Percentiles rank a stretch among this genome's conserved stretches.
These are phyloP conservation scores for Coniochaeta sp. DNA, from an alignment of 2,329 filamentous ascomycete species.

Conservation along the genomic window DNA sequence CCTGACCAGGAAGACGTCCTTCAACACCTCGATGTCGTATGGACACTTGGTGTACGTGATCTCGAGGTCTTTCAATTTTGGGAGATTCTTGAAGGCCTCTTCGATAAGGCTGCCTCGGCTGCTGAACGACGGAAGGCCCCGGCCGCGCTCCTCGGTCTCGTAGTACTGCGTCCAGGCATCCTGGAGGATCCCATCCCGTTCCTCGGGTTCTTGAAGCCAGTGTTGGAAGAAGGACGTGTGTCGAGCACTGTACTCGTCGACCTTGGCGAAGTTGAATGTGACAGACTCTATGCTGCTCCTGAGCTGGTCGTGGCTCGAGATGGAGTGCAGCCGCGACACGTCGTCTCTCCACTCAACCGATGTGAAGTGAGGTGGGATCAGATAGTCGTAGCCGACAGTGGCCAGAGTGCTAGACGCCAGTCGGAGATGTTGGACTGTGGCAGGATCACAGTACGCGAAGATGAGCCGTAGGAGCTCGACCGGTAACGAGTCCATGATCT, in stretches of 20 bases:
- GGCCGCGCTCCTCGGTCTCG: slow-evolving; percentile 25
- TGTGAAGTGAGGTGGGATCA: slow-evolving; percentile 32
- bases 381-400: slow-evolving; percentile 33
- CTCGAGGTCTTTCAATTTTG: slow-evolving; percentile 30
- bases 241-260: slow-evolving; percentile 32
- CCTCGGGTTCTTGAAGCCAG: slow-evolving; percentile 28
- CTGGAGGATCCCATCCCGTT: slow-evolving; percentile 24
- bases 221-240: slow-evolving; percentile 26
- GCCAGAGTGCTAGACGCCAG: slow-evolving; percentile 29
- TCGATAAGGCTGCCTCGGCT: slow-evolving; percentile 25
- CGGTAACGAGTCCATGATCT: slow-evolving; percentile 19
- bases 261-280: slow-evolving; percentile 36
- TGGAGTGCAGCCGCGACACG: slow-evolving; percentile 32
- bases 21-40: slow-evolving; percentile 27
- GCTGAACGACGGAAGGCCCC: slow-evolving; percentile 26
- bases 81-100: slow-evolving; percentile 30
- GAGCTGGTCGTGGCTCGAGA: slow-evolving; percentile 34
- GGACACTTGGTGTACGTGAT: slow-evolving; percentile 34
- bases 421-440: slow-evolving; percentile 32
- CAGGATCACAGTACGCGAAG: slow-evolving; percentile 30
- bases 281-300: slow-evolving; percentile 32
- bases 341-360: slow-evolving; percentile 38
- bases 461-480: slow-evolving; percentile 28
- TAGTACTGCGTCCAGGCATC: slow-evolving; percentile 28
- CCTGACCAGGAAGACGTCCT: slow-evolving; percentile 28